Conservation (phyloP, 768 basidiomycete genomes). For the Russula foetens region DNA sequence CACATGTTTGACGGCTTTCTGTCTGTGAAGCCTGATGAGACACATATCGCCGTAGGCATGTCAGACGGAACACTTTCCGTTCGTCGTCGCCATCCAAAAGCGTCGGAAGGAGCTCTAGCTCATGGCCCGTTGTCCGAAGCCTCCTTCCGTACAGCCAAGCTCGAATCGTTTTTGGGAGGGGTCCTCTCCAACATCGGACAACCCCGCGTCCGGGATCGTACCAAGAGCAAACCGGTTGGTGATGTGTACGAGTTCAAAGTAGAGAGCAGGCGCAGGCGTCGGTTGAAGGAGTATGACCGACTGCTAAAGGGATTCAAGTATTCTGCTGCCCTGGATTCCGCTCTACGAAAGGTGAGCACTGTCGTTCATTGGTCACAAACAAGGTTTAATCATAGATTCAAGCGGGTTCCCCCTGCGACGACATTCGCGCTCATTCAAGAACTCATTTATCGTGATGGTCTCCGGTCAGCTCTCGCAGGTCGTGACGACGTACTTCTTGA, state of each 20-base stretch:
- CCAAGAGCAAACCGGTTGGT: conserved; percentile 41
- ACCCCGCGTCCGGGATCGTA: conserved; percentile 42
- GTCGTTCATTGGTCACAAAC: background rate
- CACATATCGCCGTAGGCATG: conserved; percentile 96
- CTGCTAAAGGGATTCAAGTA: conserved; percentile 91
- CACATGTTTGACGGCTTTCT: conserved; percentile 8
- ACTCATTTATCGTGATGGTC: conserved; percentile 83
- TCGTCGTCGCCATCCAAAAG: conserved; percentile 74
- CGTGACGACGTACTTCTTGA: conserved; percentile 92
- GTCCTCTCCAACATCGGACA: conserved; percentile 48
- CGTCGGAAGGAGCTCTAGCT: conserved; percentile 40
- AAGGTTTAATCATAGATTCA: conserved; percentile 1
- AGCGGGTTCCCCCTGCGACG: conserved; percentile 80
- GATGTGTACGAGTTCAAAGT: conserved; percentile 73
- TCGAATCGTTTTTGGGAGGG: conserved; percentile 58
- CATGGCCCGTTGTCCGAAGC: conserved; percentile 31
- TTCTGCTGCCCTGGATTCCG: conserved; percentile 88
- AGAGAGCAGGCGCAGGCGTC: conserved; percentile 59
- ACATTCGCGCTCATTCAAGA: conserved; percentile 91
- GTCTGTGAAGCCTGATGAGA: conserved; percentile 75
- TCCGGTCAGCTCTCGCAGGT: conserved; percentile 77
- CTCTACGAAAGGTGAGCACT: conserved; percentile 63
- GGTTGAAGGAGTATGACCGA: conserved; percentile 81
- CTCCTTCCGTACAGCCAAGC: conserved; percentile 45
- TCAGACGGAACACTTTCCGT: conserved; percentile 98